A percentile compares a stretch with the other conserved stretches of the same genome.
Conservation (phyloP, 257 asterid species). For the Nicotiana tabacum region DNA sequence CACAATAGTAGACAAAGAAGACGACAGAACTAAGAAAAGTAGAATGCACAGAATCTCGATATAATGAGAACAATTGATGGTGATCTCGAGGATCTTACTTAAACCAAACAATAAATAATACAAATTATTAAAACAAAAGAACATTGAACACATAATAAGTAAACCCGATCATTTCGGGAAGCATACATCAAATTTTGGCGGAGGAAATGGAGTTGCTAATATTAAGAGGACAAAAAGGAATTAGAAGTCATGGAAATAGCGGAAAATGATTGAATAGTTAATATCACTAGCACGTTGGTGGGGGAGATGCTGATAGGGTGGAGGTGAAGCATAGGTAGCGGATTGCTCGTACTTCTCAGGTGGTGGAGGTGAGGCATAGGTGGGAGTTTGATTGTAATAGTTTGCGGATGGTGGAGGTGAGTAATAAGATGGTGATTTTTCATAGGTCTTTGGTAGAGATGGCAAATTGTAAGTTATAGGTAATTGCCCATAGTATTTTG, state of each 20-base stretch:
- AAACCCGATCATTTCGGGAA: too few species aligned
- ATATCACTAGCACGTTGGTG: not conserved
- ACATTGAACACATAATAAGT: too few species aligned
- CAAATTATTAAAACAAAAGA: not conserved
- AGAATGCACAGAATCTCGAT: not conserved
- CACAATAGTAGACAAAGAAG: not conserved
- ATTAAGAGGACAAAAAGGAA: not conserved
- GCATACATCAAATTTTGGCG: not conserved
- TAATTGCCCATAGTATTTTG: not conserved
- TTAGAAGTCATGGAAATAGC: not conserved
- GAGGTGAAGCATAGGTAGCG: too few species aligned
- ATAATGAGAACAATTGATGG: not conserved
- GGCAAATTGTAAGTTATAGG: not conserved
- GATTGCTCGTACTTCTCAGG: too few species aligned
- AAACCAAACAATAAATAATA: not conserved
- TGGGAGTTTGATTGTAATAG: too few species aligned
- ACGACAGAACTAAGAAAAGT: not conserved
- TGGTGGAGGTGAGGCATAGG: too few species aligned
- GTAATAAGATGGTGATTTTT: not conserved
- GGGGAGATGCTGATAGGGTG: too few species aligned
- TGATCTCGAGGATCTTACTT: too few species aligned
- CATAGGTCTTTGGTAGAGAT: not conserved
- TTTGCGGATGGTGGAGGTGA: too few species aligned
- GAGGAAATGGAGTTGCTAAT: not conserved
- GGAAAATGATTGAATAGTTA: not conserved